A percentile compares a stretch with the other conserved stretches of the same genome.
Evolutionary conservation across 148 eudicot species (phyloP).

Genomic region (Camellia lanceoleosa): DNA sequence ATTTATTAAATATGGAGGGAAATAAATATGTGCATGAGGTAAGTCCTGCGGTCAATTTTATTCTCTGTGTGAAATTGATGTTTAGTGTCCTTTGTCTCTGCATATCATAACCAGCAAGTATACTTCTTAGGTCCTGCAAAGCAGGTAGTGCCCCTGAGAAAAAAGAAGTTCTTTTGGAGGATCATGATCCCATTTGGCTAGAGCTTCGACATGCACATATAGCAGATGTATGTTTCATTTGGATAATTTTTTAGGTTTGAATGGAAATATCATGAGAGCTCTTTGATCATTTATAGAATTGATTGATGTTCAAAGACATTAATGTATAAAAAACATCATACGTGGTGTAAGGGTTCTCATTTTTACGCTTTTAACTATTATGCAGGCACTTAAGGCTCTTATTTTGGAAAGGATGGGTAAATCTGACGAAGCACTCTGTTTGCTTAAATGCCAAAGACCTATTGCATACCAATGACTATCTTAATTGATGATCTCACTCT

Average conservation of each 20-base stretch:
- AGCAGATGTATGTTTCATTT: conserved; percentile 75
- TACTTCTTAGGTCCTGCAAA: conserved; percentile 69
- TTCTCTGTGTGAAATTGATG: conserved; percentile 11
- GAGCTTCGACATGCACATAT: conserved; percentile 96
- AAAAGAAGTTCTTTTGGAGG: conserved; percentile 92
- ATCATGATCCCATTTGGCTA: conserved; percentile 94
- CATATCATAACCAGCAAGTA: conserved; percentile 17
- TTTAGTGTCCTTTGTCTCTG: conserved; percentile 7
- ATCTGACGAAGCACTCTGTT: too few species aligned
- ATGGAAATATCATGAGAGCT: conserved; percentile 3
- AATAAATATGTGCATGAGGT: conserved; percentile 95
- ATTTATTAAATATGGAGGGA: conserved; percentile 79
- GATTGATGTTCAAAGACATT: too few species aligned
- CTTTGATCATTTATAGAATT: conserved; percentile 37
- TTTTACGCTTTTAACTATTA: too few species aligned
- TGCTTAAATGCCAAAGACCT: too few species aligned
- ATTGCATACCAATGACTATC: too few species aligned
- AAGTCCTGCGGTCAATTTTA: conserved; percentile 11
- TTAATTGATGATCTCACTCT: too few species aligned
- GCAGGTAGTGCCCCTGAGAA: conserved; percentile 73
- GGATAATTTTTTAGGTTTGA: conserved; percentile 8
- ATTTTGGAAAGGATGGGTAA: too few species aligned
- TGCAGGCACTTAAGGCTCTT: too few species aligned
- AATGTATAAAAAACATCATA: too few species aligned
- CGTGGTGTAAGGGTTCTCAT: too few species aligned